Evolutionary conservation across 192 early-diverging fungal species (phyloP), one percentile per base, ranked within the genome.

Genomic region (Coemansia sp.): DNA sequence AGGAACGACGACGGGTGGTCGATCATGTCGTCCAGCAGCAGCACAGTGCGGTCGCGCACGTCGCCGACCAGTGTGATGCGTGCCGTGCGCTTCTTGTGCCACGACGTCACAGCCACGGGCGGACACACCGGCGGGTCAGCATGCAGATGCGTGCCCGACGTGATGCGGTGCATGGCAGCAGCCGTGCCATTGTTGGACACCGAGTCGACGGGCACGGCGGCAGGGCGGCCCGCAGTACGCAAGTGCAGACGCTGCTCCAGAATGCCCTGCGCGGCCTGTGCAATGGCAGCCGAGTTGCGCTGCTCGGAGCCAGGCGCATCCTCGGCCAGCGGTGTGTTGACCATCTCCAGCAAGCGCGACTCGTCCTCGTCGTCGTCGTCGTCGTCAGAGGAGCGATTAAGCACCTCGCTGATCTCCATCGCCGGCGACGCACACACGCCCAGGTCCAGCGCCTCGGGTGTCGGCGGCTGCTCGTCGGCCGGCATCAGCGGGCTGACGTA

Each of bases 11-110:
- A 81, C 47, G 88, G 83, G 18, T 81, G 81, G 58, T 98, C 94
- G 56, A 97, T 92, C 70, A 94, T 90, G 62, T 99, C 94, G 79
- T 99, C 94, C 83, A 95, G 85, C 55, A 99, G 81, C 58, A 99
- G 87, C 50, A 86, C 90, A 24, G 87, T 80, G 57, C 87, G 88
- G 45, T 81, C 84, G 45, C 81, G 77, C 48, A 97, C 95, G 63
- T 98, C 87, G 37, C 95, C 97, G 7, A 98, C 93, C 14, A 99
- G 84, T 26, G 88, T 86, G 79, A 93, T 88, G 15, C 79, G 71
- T 14, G 84, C 74, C 13, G 60, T 67, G 55, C 67, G 66, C 63
- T 77, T 77, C 62, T 77, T 77, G 47, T 66, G 73, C 73, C 73
- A 77, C 37, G 72, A 75, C 35, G 72, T 75, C 57, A 75, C 72